A percentile compares a stretch with the other conserved stretches of the same genome.
Evolutionary conservation across 768 basidiomycete genomes (phyloP).

Genomic region (Hypholoma sublateritium): DNA sequence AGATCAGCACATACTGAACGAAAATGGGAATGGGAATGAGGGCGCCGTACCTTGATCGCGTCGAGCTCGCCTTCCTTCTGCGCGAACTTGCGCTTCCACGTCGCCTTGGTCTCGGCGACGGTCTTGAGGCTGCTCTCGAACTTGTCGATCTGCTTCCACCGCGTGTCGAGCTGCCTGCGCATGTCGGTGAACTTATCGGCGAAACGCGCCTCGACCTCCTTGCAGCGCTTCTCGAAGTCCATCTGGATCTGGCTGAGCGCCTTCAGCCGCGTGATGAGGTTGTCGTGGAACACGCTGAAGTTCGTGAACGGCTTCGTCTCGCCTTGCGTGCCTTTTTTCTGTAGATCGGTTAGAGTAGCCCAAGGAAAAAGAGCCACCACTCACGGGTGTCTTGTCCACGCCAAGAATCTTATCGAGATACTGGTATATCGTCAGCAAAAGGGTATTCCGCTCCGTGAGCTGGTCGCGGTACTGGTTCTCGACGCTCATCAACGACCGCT

Average conservation of each 20-base stretch:
- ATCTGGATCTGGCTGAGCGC: conserved; percentile 79
- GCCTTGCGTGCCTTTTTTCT: conserved; percentile 76
- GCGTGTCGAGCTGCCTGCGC: conserved; percentile 82
- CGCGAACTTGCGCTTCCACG: conserved; percentile 83
- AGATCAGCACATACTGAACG: neutral
- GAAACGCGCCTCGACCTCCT: conserved; percentile 75
- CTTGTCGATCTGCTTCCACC: conserved; percentile 92
- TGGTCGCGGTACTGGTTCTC: conserved; percentile 90
- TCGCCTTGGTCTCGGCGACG: conserved; percentile 75
- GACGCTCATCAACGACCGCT: conserved; percentile 63
- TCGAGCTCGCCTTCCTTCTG: conserved; percentile 90
- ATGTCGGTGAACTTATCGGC: conserved; percentile 74
- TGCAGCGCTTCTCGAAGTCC: conserved; percentile 83
- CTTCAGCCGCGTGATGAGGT: conserved; percentile 85
- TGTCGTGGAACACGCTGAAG: conserved; percentile 92
- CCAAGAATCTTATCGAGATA: conserved; percentile 94
- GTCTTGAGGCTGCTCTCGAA: conserved; percentile 86
- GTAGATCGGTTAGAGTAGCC: neutral
- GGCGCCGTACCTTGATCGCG: conserved; percentile 64
- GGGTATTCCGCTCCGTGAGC: conserved; percentile 88
- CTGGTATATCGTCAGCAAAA: conserved; percentile 90
- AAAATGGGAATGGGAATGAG: neutral
- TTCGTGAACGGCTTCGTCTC: conserved; percentile 94
- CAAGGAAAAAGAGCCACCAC: conserved; percentile 24
- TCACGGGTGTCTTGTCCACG: conserved; percentile 80